These are phyloP conservation scores for Trametopsis cervina DNA, from an alignment of 768 basidiomycete species.

Conservation along the genomic window DNA sequence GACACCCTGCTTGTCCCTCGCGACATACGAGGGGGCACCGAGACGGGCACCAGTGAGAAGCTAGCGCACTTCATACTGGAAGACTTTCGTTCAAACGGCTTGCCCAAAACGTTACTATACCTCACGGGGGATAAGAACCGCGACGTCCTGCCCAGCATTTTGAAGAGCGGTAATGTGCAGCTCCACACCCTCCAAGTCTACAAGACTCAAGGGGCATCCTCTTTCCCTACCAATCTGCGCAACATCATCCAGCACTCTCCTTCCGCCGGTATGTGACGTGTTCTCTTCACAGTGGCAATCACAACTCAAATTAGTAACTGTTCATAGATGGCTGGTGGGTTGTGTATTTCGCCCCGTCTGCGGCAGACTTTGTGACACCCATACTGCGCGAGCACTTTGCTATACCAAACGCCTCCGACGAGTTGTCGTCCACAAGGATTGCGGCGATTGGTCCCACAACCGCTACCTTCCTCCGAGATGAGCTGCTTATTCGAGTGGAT, in stretches of 20 bases:
- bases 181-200: slow-evolving; percentile 61
- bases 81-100: slow-evolving; percentile 20
- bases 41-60: slow-evolving; percentile 61
- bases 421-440: slow-evolving; percentile 19
- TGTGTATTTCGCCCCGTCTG: slow-evolving; percentile 71
- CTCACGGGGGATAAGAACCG: slow-evolving; percentile 85
- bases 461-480: slow-evolving; percentile 38
- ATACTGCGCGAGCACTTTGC: slow-evolving; percentile 38
- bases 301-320: too few species aligned
- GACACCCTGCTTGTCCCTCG: slow-evolving; percentile 23
- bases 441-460: slow-evolving; percentile 73
- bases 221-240: slow-evolving; percentile 41
- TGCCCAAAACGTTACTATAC: slow-evolving; percentile 45
- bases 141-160: slow-evolving; percentile 51
- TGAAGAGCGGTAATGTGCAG: slow-evolving; percentile 37
- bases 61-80: slow-evolving; percentile 58
- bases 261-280: too few species aligned
- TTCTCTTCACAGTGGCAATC: too few species aligned
- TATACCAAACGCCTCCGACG: slow-evolving; percentile 20
- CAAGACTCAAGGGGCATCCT: slow-evolving; percentile 50
- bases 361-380: slow-evolving; percentile 51
- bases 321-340: slow-evolving; percentile 66
- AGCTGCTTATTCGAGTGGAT: slow-evolving; percentile 42
- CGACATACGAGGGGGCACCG: slow-evolving; percentile 36
- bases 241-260: too few species aligned